A percentile compares a stretch with the other conserved stretches of the same genome.
Evolutionary conservation across 78 protist genomes (phyloP).

Genomic region (Dictyostelium purpureum): DNA sequence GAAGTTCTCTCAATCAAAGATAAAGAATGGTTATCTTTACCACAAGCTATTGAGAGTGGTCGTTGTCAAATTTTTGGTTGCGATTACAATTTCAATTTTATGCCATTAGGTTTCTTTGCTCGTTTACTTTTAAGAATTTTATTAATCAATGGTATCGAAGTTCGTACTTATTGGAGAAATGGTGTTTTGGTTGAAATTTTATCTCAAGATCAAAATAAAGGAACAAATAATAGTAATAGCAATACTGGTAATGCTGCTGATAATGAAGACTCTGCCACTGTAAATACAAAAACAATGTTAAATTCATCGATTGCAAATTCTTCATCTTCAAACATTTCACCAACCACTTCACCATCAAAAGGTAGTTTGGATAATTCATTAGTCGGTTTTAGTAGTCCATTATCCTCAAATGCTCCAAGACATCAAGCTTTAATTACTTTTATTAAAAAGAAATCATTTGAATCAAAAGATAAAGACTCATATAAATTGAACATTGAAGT

Average conservation of each 20-base stretch:
- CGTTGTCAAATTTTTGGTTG: constrained; percentile 49
- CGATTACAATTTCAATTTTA: constrained; percentile 71
- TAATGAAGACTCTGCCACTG: background rate
- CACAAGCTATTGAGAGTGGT: constrained; percentile 9
- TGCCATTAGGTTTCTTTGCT: constrained; percentile 79
- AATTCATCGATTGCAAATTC: background rate
- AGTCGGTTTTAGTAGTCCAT: background rate
- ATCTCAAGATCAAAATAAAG: background rate
- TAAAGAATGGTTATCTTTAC: constrained; percentile 23
- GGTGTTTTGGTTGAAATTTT: constrained; percentile 51
- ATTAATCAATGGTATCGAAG: constrained; percentile 31
- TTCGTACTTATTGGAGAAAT: constrained; percentile 72
- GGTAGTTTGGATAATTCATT: background rate
- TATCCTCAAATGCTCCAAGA: background rate
- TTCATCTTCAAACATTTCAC: background rate
- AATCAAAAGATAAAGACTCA: constrained; percentile 20
- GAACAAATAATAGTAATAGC: background rate
- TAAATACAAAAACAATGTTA: background rate
- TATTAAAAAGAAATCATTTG: constrained; percentile 48
- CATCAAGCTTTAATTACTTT: constrained; percentile 56
- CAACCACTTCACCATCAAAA: constrained; percentile 6
- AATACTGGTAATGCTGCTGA: background rate
- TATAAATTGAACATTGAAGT: constrained; percentile 66
- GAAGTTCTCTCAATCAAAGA: constrained; percentile 9
- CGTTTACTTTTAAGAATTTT: constrained; percentile 37